phyloP scores from a whole-genome alignment of 2,329 filamentous ascomycete genomes.

The Paradendryphiella salina region DNA sequence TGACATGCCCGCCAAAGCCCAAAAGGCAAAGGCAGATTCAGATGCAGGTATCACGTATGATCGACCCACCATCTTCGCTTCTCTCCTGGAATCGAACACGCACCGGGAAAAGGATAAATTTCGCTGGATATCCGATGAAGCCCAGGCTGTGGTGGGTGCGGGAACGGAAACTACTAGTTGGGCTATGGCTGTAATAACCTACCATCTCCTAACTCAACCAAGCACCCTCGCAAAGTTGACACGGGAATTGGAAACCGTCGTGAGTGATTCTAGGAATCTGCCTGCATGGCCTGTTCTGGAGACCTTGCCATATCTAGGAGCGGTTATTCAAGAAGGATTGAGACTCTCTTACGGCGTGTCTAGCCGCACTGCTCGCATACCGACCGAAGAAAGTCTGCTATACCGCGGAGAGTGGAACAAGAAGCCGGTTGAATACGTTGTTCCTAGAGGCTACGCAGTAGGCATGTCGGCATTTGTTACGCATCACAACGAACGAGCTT shows the following conservation, averaged over 20 bases:
- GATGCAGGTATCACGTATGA: constrained; percentile 32
- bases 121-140: constrained; percentile 40
- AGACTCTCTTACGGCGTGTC: constrained; percentile 35
- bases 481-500: constrained; percentile 31
- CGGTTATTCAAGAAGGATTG: constrained; percentile 40
- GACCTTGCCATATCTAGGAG: constrained; percentile 39
- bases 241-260: constrained; percentile 26
- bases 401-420: constrained; percentile 35
- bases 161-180: constrained; percentile 44
- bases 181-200: constrained; percentile 33
- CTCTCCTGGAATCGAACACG: constrained; percentile 21
- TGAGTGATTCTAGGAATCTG: constrained; percentile 20
- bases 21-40: constrained; percentile 25
- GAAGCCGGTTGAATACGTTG: constrained; percentile 23
- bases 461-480: constrained; percentile 34
- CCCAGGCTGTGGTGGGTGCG: constrained; percentile 37
- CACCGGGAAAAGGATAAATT: constrained; percentile 23
- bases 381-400: constrained; percentile 28
- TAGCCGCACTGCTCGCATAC: constrained; percentile 30
- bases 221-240: constrained; percentile 28
- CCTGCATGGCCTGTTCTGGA: constrained; percentile 29
- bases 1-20: constrained; percentile 28
- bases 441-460: constrained; percentile 30
- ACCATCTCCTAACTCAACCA: constrained; percentile 34
- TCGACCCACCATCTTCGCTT: constrained; percentile 29